Base-by-base conservation (phyloP, 768 basidiomycete species). In the Leccinum sublutescens region DNA sequence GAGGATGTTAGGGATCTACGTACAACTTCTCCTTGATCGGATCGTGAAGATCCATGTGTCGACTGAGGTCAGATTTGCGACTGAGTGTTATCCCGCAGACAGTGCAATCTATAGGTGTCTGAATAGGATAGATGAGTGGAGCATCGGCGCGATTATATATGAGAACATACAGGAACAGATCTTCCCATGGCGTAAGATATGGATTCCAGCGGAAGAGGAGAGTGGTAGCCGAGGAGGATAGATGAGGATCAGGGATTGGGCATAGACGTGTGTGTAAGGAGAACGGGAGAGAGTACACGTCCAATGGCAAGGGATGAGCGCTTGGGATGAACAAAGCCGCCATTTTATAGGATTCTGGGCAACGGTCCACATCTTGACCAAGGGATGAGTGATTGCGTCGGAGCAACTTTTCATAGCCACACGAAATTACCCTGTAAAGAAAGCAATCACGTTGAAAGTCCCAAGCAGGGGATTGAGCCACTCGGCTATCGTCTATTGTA, bases 11-110 rank as follows among this genome's bases (percentile, higher is more conserved):
- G 19, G 60, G 14, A 25, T 43, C 6, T 0, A 66, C 74, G 33
- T 40, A 76, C 74, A 65, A 15, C 0, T 53, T 56, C 8, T 70
- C 65, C 58, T 65, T 70, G 33, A 73, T 64, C 0, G 33, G 3
- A 5, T 59, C 53, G 21, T 76, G 75, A 0, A 45, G 62, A 2
- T 52, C 57, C 63, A 69, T 65, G n/a, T 76, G 74, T 5, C 75
- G 64, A 0, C 54, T 34, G 0, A 76, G 55, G 36, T 74, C 75
- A 10, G 66, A 59, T 52, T 56, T 70, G 34, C 71, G 67, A 8
- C 64, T 50, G 19, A 76, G 25, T 10, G 3, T 31, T 34, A 50
- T 59, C 0, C 38, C 45, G 50, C 74, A 74, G 8, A 55, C 17
- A 0, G 9, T 0, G 21, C 72, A 75, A 23, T 49, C 23, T 8